Base-by-base conservation (phyloP, 768 basidiomycete species). In the Pleurotus salmoneostramineus region DNA sequence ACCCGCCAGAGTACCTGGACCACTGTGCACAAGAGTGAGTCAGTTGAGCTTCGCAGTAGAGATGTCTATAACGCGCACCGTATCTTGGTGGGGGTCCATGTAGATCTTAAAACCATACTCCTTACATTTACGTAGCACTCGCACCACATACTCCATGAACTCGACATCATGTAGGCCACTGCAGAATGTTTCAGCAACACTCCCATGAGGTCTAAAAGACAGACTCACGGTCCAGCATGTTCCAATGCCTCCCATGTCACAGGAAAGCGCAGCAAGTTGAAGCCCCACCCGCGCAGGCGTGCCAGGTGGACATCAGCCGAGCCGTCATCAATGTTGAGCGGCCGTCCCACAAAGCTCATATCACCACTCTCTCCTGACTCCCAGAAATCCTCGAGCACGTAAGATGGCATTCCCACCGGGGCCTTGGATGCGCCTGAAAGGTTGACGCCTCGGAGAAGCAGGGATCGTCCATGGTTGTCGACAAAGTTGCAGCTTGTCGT, bases 161-260 rank as follows among this genome's bases (percentile, higher is more conserved):
- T 89, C 89, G 54, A 87, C 79, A 67, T 99, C 97, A 66, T 94
- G 96, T 65, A 85, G 84, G 7, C 93, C 91, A 3, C 95, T 98
- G 62, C 14, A 45, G 34, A 46, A 6, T 21, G 6, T 35, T 51
- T 42, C 45, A 42, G 43, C 65, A 58, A 47, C 59, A 51, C 62
- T 33, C 56, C 37, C 43, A 56, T 36, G 21, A 27, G n/a, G 12
- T 8, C 17, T 32, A 48, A 34, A 63, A 44, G 32, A 45, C 14
- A 17, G 43, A 88, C 95, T 84, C 70, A 97, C 94, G 97, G 97
- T 69, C 95, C 96, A 58, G 81, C 86, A 69, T 93, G 94, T 71
- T 98, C 97, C 12, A 99, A 71, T 0, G 92, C 81, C 68, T 99
- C 97, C 97, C 97, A 99, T 0, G 91, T 87, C n/a, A 98, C 80